These are phyloP conservation scores for Aspergillaceae sp. DNA, from an alignment of 2,329 filamentous ascomycete species.

Conservation along the genomic window DNA sequence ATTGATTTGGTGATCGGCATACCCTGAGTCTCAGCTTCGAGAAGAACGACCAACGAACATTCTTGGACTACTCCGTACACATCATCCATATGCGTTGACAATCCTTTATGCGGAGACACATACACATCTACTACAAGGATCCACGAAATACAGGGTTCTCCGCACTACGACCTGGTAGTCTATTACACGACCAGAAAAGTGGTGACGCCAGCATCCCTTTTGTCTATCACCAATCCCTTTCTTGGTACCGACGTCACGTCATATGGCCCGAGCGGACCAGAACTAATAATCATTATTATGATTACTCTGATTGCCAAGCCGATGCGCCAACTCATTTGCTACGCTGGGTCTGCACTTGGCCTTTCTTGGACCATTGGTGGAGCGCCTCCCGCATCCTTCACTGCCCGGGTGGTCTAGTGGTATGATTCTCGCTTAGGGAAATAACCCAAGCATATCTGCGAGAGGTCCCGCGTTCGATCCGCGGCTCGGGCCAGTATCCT, in stretches of 20 bases:
- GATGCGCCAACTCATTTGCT: no score
- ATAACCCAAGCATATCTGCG: conserved; percentile 8
- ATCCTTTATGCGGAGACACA: background rate
- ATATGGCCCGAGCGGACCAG: background rate
- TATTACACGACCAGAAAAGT: background rate
- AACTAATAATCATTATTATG: no score
- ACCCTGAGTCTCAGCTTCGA: no score
- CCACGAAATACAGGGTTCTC: no score
- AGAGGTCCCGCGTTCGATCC: conserved; percentile 13
- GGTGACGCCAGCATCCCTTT: background rate
- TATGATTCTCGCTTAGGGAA: conserved; percentile 11
- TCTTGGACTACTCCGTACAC: no score
- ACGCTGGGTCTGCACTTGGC: no score
- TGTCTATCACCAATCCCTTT: conserved; percentile 3
- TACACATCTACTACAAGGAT: no score
- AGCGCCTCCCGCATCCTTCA: background rate
- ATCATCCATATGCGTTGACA: no score
- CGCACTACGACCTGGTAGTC: no score
- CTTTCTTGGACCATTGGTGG: background rate
- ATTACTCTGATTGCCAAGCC: no score
- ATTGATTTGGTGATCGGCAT: no score
- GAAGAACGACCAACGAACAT: no score
- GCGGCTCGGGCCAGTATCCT: conserved; percentile 8
- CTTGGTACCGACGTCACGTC: conserved; percentile 18
- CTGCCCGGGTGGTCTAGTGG: conserved; percentile 13